A percentile compares a stretch with the other conserved stretches of the same genome.
Conservation (phyloP, 1,284 basidiomycete species). For the Cryptococcus amylolentus region DNA sequence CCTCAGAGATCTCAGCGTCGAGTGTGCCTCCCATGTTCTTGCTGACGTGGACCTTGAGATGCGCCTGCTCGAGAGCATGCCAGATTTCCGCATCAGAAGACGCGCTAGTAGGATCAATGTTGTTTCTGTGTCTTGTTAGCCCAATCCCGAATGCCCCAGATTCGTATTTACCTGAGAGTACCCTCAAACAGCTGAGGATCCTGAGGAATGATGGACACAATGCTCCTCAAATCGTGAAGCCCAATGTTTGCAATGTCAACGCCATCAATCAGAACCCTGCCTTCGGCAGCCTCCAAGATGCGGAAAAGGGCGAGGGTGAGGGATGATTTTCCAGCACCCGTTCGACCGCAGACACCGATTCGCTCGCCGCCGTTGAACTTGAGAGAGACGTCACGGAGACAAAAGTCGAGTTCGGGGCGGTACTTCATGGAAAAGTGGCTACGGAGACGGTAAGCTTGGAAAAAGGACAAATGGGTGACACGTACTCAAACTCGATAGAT, state of each 20-base stretch:
- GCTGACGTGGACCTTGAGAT: constrained; percentile 59
- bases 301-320: constrained; percentile 57
- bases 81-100: constrained; percentile 76
- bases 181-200: constrained; percentile 79
- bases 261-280: constrained; percentile 77
- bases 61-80: constrained; percentile 69
- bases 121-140: constrained; percentile 19
- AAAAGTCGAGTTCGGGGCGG: constrained; percentile 72
- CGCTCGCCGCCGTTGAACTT: constrained; percentile 67
- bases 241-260: constrained; percentile 80
- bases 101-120: constrained; percentile 49
- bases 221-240: constrained; percentile 61
- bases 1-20: constrained; percentile 73
- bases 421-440: constrained; percentile 78
- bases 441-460: constrained; percentile 3
- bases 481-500: constrained; percentile 68
- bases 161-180: constrained; percentile 67
- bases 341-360: constrained; percentile 79
- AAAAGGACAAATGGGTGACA: constrained; percentile 1
- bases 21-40: constrained; percentile 66
- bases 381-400: constrained; percentile 69
- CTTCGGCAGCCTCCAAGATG: constrained; percentile 75
- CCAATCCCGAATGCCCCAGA: neutral
- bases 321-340: constrained; percentile 89
- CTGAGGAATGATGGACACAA: constrained; percentile 88